A percentile compares a stretch with the other conserved stretches of the same genome.
phyloP scores from a whole-genome alignment of 108 stramenopile species.

The Nitzschia inconspicua region DNA sequence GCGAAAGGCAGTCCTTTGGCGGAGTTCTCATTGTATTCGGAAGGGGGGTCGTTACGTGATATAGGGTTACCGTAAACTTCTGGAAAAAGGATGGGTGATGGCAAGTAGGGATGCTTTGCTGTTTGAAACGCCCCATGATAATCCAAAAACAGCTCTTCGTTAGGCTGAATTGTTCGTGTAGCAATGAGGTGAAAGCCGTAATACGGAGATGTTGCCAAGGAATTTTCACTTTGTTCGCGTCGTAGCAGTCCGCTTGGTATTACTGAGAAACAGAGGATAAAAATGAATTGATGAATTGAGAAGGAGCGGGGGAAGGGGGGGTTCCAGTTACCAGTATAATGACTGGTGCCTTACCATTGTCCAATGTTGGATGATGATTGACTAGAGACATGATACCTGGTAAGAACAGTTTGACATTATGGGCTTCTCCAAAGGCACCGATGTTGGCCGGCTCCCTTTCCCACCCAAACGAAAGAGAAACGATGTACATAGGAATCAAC shows the following conservation, averaged over 20 bases:
- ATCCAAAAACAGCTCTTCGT: constrained; percentile 23
- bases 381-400: constrained; percentile 16
- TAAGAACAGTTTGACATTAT: constrained; percentile 3
- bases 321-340: neutral
- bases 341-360: constrained; percentile 9
- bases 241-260: neutral
- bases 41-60: too few species aligned
- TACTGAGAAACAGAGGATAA: neutral
- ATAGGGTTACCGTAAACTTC: too few species aligned
- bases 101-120: too few species aligned
- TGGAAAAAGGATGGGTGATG: too few species aligned
- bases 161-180: constrained; percentile 4
- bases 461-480: too few species aligned
- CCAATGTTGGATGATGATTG: constrained; percentile 17
- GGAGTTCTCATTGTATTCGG: too few species aligned
- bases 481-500: too few species aligned
- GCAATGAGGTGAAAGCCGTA: constrained; percentile 13
- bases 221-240: neutral
- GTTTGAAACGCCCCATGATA: too few species aligned
- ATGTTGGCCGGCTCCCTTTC: neutral
- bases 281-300: neutral
- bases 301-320: neutral
- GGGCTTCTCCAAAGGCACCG: constrained; percentile 15
- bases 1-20: neutral
- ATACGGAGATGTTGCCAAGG: constrained; percentile 11